Evolutionary conservation across 2,329 filamentous ascomycete genomes (phyloP).

Genomic region (Graphilbum fragrans): DNA sequence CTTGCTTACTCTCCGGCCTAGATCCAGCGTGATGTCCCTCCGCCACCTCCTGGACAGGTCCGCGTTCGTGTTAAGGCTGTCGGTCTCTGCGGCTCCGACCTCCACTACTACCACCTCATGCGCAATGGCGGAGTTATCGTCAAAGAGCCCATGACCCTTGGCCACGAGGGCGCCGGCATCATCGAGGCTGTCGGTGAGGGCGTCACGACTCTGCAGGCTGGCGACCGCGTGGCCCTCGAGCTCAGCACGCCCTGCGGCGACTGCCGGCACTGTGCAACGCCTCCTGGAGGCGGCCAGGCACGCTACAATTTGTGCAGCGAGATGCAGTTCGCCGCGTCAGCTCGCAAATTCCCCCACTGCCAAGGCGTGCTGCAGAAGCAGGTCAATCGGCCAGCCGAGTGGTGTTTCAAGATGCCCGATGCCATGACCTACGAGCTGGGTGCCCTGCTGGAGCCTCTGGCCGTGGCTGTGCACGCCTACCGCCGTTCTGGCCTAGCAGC

Average conservation of each 20-base stretch:
- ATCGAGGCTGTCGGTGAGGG: slow-evolving; percentile 43
- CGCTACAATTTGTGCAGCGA: slow-evolving; percentile 22
- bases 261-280: slow-evolving; percentile 17
- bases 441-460: slow-evolving; percentile 46
- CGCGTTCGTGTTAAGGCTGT: slow-evolving; percentile 47
- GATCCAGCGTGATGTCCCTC: slow-evolving; percentile 22
- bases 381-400: slow-evolving; percentile 19
- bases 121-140: slow-evolving; percentile 47
- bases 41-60: slow-evolving; percentile 40
- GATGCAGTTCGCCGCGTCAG: slow-evolving; percentile 20
- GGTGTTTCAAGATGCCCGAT: slow-evolving; percentile 28
- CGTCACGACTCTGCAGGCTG: slow-evolving; percentile 41
- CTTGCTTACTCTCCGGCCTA: neutral
- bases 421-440: slow-evolving; percentile 36
- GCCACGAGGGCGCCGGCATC: slow-evolving; percentile 56
- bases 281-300: slow-evolving; percentile 19
- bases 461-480: slow-evolving; percentile 46
- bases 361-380: slow-evolving; percentile 20
- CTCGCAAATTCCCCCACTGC: slow-evolving; percentile 16
- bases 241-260: slow-evolving; percentile 47
- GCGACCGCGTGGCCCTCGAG: slow-evolving; percentile 56
- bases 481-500: slow-evolving; percentile 29
- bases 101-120: slow-evolving; percentile 26
- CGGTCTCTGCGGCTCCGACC: slow-evolving; percentile 53
- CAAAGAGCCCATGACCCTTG: slow-evolving; percentile 34